Percentiles rank a stretch among this genome's conserved stretches.
These are phyloP conservation scores for Sarocladium brachiariae DNA, from an alignment of 2,329 filamentous ascomycete genomes.

Conservation along the genomic window DNA sequence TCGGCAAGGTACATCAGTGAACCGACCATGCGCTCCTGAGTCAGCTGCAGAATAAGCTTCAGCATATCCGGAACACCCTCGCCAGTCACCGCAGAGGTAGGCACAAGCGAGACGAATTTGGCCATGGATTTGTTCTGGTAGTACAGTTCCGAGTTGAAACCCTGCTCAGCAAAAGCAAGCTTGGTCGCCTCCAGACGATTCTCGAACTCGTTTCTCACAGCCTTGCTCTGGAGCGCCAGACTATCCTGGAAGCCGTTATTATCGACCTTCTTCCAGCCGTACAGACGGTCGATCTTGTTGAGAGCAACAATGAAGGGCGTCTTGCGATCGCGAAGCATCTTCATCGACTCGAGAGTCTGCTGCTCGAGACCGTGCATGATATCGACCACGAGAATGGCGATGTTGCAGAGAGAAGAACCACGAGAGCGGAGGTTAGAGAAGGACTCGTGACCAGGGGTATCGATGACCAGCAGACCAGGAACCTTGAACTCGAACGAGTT, in stretches of 20 bases:
- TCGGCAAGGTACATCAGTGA: conserved; percentile 98
- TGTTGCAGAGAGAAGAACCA: conserved; percentile 97
- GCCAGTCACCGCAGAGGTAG: conserved; percentile 96
- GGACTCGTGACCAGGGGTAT: conserved; percentile 99
- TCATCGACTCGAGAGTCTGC: conserved; percentile 97
- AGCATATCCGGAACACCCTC: conserved; percentile 99
- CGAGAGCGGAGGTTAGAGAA: conserved; percentile 97
- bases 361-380: conserved; percentile 99
- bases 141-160: conserved; percentile 95
- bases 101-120: conserved; percentile 88
- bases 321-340: conserved; percentile 81
- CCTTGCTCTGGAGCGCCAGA: conserved; percentile 81
- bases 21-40: conserved; percentile 94
- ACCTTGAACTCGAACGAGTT: conserved; percentile 93
- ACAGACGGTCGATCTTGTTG: conserved; percentile 99
- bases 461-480: conserved; percentile 90
- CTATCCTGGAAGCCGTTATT: conserved; percentile 98
- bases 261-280: conserved; percentile 97
- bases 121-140: conserved; percentile 98
- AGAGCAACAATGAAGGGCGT: conserved; percentile 97
- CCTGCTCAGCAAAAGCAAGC: conserved; percentile 88
- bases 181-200: conserved; percentile 88
- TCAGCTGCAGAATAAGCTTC: conserved; percentile 86
- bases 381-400: conserved; percentile 96
- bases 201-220: conserved; percentile 88